Evolutionary conservation across 495 filamentous ascomycete genomes (phyloP).

Genomic region (Aspergillus taichungensis): DNA sequence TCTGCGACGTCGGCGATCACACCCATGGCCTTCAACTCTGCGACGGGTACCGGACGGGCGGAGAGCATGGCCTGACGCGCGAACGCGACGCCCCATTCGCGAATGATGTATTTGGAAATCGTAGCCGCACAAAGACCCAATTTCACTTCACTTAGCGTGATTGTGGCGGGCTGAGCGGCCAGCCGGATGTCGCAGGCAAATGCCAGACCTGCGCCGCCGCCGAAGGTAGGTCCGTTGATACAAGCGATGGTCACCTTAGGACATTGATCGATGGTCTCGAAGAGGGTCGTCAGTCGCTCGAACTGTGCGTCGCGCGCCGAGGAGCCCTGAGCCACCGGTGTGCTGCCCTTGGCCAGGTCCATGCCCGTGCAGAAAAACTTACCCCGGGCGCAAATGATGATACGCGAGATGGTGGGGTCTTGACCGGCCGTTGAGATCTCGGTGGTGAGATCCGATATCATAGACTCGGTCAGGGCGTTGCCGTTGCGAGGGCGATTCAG

Average conservation of each 20-base stretch:
- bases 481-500: slow-evolving; percentile 27
- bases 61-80: slow-evolving; percentile 24
- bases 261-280: slow-evolving; percentile 22
- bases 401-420: slow-evolving; percentile 17
- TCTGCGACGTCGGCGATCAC: slow-evolving; percentile 12
- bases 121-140: slow-evolving; percentile 23
- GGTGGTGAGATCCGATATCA: slow-evolving; percentile 19
- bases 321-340: slow-evolving; percentile 9
- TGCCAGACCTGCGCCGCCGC: slow-evolving; percentile 29
- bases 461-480: slow-evolving; percentile 22
- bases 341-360: slow-evolving; percentile 20
- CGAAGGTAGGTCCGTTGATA: slow-evolving; percentile 30
- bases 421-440: slow-evolving; percentile 11
- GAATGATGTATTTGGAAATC: slow-evolving; percentile 26
- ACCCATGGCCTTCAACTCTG: slow-evolving; percentile 15
- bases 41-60: slow-evolving; percentile 13
- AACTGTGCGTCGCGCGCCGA: slow-evolving; percentile 14
- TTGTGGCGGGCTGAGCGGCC: slow-evolving; percentile 7
- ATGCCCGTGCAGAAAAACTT: slow-evolving; percentile 37
- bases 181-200: slow-evolving; percentile 31
- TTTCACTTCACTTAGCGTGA: slow-evolving; percentile 27
- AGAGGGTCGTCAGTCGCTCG: slow-evolving; percentile 13
- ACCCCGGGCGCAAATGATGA: slow-evolving; percentile 25
- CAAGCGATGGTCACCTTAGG: slow-evolving; percentile 29
- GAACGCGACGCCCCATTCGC: slow-evolving; percentile 21